phyloP scores from a whole-genome alignment of 169 alveolate genomes.

The Plasmodium gallinaceum region DNA sequence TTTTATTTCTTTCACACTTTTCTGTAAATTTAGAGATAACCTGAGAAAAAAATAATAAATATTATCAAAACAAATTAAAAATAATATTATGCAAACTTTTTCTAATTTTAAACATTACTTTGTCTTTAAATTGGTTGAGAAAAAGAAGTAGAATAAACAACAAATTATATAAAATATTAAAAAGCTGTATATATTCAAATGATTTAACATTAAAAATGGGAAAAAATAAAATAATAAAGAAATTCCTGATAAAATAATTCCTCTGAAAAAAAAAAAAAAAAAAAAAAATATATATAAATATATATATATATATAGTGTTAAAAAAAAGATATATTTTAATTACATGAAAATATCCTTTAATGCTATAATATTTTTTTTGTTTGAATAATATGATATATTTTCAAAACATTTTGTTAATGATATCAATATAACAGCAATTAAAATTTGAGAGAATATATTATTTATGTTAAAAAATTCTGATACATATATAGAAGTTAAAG shows the following conservation, averaged over 20 bases:
- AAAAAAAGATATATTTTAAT: background rate
- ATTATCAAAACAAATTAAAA: background rate
- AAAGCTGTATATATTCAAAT: constrained; percentile 46
- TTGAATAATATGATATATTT: constrained; percentile 49
- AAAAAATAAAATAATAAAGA: constrained; percentile 34
- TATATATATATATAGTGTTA: background rate
- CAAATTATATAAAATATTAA: constrained; percentile 55
- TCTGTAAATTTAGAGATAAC: constrained; percentile 31
- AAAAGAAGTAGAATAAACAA: constrained; percentile 41
- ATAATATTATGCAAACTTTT: background rate
- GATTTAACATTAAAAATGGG: constrained; percentile 53
- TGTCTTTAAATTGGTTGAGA: constrained; percentile 53
- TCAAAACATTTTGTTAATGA: constrained; percentile 69
- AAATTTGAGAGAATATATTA: constrained; percentile 8
- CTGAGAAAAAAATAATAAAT: constrained; percentile 6
- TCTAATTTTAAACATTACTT: constrained; percentile 16
- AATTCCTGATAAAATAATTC: constrained; percentile 46
- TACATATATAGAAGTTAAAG: constrained; percentile 38
- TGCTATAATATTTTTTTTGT: constrained; percentile 36
- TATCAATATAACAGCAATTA: constrained; percentile 35
- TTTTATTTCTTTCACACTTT: constrained; percentile 15
- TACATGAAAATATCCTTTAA: constrained; percentile 54
- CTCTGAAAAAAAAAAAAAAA: constrained; percentile 32
- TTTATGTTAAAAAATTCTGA: constrained; percentile 29
- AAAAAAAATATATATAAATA: background rate